Conservation (phyloP, 768 basidiomycete genomes). For the Favolaschia claudopus region DNA sequence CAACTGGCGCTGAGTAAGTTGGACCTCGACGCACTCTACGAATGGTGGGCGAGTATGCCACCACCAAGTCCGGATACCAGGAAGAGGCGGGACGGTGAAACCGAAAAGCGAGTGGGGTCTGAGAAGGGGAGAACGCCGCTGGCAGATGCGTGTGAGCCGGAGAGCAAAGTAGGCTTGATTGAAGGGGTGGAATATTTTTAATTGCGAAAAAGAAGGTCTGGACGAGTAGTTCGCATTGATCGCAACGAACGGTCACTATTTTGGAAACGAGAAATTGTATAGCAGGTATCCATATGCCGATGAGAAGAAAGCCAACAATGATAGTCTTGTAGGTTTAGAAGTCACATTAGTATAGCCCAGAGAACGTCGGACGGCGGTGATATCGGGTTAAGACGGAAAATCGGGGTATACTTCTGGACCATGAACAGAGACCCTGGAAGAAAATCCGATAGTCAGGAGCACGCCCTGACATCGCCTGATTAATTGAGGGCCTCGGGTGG, state of each 20-base stretch:
- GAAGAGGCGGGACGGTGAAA: not conserved
- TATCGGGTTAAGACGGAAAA: not conserved
- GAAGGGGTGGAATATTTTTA: constrained; percentile 44
- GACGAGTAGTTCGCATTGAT: constrained; percentile 6
- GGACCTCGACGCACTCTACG: constrained; percentile 32
- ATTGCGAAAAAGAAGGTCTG: not conserved
- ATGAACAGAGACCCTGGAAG: too few relatives aligned
- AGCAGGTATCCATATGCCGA: too few relatives aligned
- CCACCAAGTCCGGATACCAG: constrained; percentile 8
- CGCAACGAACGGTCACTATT: not conserved
- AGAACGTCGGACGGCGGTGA: too few relatives aligned
- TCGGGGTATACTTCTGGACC: not conserved
- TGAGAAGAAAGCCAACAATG: not conserved
- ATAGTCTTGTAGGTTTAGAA: constrained; percentile 17
- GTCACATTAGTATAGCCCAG: not conserved
- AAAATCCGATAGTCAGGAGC: too few relatives aligned
- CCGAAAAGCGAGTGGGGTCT: not conserved
- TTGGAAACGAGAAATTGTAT: too few relatives aligned
- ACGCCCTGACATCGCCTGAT: too few relatives aligned
- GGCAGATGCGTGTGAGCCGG: constrained; percentile 8
- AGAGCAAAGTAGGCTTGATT: constrained; percentile 29
- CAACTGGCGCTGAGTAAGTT: constrained; percentile 37
- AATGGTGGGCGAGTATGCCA: not conserved
- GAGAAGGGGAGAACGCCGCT: constrained; percentile 3
- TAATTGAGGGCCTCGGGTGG: too few relatives aligned